A percentile compares a stretch with the other conserved stretches of the same genome.
Evolutionary conservation across 441 rosid species (phyloP).

Genomic region (Croton laevigatus): DNA sequence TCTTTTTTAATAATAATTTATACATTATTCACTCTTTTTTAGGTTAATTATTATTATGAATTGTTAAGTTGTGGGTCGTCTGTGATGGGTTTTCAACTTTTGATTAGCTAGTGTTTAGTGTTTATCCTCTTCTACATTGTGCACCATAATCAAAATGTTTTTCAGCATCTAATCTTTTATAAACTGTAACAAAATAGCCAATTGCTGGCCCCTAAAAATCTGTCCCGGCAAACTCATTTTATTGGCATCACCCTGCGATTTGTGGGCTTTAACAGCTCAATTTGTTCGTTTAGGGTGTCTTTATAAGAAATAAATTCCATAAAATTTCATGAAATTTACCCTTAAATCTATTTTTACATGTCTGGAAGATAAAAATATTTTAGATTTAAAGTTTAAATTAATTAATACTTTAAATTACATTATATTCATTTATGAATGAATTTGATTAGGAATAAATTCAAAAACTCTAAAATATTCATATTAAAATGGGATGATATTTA

Average conservation of each 20-base stretch:
- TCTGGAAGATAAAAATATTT: no score
- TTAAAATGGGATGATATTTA: no score
- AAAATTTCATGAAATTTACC: no score
- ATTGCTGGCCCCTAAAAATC: constrained; percentile 34
- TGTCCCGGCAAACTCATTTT: constrained; percentile 68
- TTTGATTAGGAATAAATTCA: no score
- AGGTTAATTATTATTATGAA: no score
- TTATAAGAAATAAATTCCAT: no score
- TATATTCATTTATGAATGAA: no score
- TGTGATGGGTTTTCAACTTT: constrained; percentile 33
- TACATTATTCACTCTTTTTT: not conserved
- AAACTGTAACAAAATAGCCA: not conserved
- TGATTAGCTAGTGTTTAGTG: constrained; percentile 16
- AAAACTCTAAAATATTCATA: no score
- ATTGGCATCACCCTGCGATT: constrained; percentile 50
- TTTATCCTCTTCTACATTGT: constrained; percentile 36
- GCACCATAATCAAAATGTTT: constrained; percentile 37
- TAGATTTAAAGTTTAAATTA: no score
- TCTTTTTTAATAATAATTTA: constrained; percentile 13
- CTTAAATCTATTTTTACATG: no score
- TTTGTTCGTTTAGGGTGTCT: no score
- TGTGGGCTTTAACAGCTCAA: constrained; percentile 32
- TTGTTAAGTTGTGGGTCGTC: constrained; percentile 15
- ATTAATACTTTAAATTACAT: no score
- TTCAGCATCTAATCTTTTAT: constrained; percentile 13